These are phyloP conservation scores for Tetrapisispora namnaoensis DNA, from an alignment of 805 yeast species.

Conservation along the genomic window DNA sequence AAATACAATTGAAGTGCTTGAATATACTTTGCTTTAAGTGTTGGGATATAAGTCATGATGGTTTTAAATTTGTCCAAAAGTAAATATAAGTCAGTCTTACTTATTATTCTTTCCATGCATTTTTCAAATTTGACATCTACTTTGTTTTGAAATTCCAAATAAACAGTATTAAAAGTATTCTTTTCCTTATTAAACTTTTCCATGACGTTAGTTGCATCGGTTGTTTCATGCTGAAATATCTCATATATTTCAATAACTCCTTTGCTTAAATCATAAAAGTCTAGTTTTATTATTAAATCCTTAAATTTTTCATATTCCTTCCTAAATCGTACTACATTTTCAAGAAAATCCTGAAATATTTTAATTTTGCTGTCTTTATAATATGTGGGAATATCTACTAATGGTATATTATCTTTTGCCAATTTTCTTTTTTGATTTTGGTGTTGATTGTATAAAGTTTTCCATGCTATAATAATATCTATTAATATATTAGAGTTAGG, in stretches of 20 bases:
- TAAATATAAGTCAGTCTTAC: not conserved
- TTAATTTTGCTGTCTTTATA: constrained; percentile 25
- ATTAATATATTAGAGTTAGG: not conserved
- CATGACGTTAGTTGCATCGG: not conserved
- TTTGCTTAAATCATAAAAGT: constrained; percentile 12
- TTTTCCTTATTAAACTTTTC: not conserved
- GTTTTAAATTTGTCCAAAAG: not conserved
- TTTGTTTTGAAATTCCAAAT: not conserved
- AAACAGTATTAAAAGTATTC: not conserved
- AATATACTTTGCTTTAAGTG: not conserved
- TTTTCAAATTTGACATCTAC: not conserved
- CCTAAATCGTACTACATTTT: constrained; percentile 33
- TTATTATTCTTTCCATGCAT: not conserved
- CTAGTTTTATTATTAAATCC: constrained; percentile 34
- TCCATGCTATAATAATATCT: constrained; percentile 46
- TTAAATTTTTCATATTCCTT: constrained; percentile 36
- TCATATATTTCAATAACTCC: not conserved
- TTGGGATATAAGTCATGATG: not conserved
- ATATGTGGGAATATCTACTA: not conserved
- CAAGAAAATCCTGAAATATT: constrained; percentile 35
- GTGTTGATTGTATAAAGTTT: not conserved
- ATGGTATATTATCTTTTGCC: not conserved
- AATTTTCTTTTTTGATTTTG: not conserved
- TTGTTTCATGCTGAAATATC: not conserved
- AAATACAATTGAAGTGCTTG: constrained; percentile 32